phyloP scores from a whole-genome alignment of 176 grass and related monocot species.

The Alloteropsis semialata region DNA sequence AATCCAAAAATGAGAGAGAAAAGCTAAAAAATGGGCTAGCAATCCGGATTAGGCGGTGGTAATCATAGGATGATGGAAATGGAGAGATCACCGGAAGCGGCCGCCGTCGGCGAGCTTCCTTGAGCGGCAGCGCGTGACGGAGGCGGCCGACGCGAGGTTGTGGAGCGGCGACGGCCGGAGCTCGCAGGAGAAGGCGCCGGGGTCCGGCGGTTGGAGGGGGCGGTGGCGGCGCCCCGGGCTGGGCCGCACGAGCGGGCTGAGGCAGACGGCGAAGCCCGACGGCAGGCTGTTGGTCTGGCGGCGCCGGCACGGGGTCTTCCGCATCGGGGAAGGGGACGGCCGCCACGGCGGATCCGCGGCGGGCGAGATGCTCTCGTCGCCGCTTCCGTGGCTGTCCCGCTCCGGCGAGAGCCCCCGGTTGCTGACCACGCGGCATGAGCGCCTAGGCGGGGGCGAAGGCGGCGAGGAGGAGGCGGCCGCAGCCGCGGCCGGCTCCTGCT shows the following conservation, averaged over 20 bases:
- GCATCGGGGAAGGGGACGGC: constrained; percentile 67
- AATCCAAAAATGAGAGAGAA: constrained; percentile 13
- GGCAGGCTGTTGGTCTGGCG: constrained; percentile 32
- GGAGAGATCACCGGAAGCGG: constrained; percentile 59
- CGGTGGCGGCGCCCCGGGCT: constrained; percentile 52
- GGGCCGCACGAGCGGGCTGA: constrained; percentile 85
- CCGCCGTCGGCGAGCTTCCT: constrained; percentile 65
- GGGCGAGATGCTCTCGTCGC: constrained; percentile 44
- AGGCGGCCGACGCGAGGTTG: constrained; percentile 21
- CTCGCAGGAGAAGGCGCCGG: constrained; percentile 45
- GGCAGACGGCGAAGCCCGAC: constrained; percentile 67
- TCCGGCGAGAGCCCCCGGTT: constrained; percentile 65
- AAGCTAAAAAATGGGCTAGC: neutral
- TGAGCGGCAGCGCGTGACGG: constrained; percentile 65
- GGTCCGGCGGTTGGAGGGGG: constrained; percentile 36
- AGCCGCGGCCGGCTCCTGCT: constrained; percentile 4
- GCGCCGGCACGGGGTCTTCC: constrained; percentile 31
- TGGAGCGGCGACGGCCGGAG: constrained; percentile 66
- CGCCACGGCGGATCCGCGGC: constrained; percentile 47
- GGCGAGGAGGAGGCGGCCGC: neutral
- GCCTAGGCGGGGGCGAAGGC: neutral
- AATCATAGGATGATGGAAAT: neutral
- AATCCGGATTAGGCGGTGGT: neutral
- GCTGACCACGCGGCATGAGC: constrained; percentile 43
- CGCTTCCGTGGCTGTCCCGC: constrained; percentile 15